Base-by-base conservation (phyloP, 1,139 yeast species). In the Trichomonascaceae sp. region DNA sequence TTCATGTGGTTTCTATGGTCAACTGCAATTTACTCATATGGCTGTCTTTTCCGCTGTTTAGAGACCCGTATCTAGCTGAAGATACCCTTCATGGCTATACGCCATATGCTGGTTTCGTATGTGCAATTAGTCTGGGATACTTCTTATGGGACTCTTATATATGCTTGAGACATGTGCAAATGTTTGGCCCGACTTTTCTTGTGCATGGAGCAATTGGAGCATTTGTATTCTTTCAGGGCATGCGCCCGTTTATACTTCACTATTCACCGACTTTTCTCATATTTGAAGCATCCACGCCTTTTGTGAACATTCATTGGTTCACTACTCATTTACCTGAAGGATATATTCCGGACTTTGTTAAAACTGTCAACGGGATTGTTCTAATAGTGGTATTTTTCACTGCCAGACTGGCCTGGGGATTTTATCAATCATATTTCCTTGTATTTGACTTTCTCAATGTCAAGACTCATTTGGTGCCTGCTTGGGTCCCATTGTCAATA, bases 221-320 rank as follows among this genome's bases (percentile, higher is more conserved):
- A 53, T 75, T 78, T 57, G 96, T 89, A 47, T 90, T 87, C 67
- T 70, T 73, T 27, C 79, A 83, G 61, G 81, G 84, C 19, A 67
- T 82, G 55, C 73, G 82, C 55, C 95, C 96, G 18, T 89, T 88
- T 79, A 80, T 88, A 59, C 77, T 84, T 67, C 88, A 88, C 64
- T 91, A 89, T 77, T 83, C 89, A 17, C 95, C 96, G 0, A 81
- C 84, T 9, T 93, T 93, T 70, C 76, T 93, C 63, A 65, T 89
- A 57, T 93, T 93, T 72, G 99, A 93, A 71, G 77, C 87, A 56
- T 87, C 96, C 19, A 93, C 97, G 8, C 98, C 99, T 12, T 91
- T 91, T 67, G 83, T 93, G 55, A 91, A 93, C 72, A 70, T 90
- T 60, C 86, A 96, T 71, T 91, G 97, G 97, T 85, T 87, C 67